Evolutionary conservation across 73 alveolate genomes (phyloP).

Genomic region (Paramecium pentaurelia): DNA sequence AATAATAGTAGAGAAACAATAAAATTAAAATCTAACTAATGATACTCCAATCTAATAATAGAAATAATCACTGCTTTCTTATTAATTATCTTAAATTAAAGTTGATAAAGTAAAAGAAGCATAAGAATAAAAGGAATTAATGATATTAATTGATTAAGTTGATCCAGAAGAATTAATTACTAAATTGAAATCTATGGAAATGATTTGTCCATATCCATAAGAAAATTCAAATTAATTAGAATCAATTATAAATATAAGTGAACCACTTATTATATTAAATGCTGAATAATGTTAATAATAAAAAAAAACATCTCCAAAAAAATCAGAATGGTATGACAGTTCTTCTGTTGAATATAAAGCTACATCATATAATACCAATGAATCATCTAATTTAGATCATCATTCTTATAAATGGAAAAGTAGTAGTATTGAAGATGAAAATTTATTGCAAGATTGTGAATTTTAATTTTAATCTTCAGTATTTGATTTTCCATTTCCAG

Average conservation of each 20-base stretch:
- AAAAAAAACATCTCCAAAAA: background rate
- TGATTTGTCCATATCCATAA: background rate
- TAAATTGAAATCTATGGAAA: background rate
- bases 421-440: background rate
- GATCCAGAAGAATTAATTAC: background rate
- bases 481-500: constrained; percentile 33
- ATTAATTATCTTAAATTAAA: constrained; percentile 5
- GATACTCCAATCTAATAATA: background rate
- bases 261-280: background rate
- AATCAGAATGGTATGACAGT: background rate
- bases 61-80: background rate
- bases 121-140: background rate
- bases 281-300: background rate
- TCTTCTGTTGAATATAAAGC: constrained; percentile 3
- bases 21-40: background rate
- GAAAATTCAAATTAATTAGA: background rate
- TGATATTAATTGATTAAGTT: background rate
- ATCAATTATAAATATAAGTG: background rate
- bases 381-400: constrained; percentile 19
- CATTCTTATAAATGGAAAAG: constrained; percentile 32
- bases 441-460: background rate
- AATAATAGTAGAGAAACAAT: background rate
- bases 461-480: background rate
- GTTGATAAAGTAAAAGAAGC: constrained; percentile 33
- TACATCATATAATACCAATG: constrained; percentile 18